Conservation (phyloP, 202 grass and related monocot species). For the Alloteropsis angusta region DNA sequence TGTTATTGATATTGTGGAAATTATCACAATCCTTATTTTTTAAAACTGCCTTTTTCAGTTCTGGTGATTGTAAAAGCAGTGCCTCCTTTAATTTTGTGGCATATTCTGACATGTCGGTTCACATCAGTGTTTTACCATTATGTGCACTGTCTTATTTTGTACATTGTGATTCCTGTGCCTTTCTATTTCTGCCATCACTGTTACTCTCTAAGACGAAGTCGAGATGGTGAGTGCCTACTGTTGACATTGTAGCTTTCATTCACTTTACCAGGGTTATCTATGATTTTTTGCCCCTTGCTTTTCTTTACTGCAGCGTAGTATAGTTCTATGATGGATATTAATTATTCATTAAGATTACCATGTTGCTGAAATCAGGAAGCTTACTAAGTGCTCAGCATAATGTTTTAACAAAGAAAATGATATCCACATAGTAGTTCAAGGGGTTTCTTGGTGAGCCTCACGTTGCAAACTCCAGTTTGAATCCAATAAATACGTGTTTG, state of each 20-base stretch:
- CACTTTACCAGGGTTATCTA: background rate
- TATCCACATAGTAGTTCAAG: background rate
- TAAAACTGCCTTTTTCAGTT: background rate
- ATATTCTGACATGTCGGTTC: background rate
- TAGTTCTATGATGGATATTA: background rate
- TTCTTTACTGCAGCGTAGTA: background rate
- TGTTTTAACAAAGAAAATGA: background rate
- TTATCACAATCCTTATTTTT: background rate
- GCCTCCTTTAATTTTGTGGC: background rate
- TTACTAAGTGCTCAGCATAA: background rate
- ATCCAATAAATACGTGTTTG: background rate
- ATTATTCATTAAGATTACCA: background rate
- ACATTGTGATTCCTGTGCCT: background rate
- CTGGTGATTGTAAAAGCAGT: background rate
- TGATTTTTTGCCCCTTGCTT: background rate
- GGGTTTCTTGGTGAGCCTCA: background rate
- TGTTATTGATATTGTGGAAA: background rate
- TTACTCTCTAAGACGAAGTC: background rate
- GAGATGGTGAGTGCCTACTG: background rate
- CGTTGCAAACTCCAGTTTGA: background rate
- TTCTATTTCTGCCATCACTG: background rate
- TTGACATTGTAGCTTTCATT: background rate
- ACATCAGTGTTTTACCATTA: background rate
- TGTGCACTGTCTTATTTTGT: background rate
- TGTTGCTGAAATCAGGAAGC: background rate